Conservation (phyloP, 2,329 filamentous ascomycete species). For the Exophiala oligosperma region DNA sequence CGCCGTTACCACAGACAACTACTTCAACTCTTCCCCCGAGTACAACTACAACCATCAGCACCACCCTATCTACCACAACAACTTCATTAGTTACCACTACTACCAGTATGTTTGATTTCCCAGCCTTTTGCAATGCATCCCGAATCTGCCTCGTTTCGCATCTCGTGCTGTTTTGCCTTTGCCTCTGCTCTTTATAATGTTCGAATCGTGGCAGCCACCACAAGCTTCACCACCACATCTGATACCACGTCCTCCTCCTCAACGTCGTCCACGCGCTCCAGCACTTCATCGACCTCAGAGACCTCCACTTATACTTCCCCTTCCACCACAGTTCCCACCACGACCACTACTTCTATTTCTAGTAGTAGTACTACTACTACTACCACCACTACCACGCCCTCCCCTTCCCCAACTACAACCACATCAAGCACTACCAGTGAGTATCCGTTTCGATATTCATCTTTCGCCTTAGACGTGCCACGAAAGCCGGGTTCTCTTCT, state of each 20-base stretch:
- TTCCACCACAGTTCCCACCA: constrained; percentile 18
- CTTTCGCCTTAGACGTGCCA: constrained; percentile 1
- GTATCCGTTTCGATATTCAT: constrained; percentile 7
- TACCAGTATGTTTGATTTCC: constrained; percentile 16
- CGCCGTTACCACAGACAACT: background rate
- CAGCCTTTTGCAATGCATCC: constrained; percentile 1
- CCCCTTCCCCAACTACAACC: constrained; percentile 10
- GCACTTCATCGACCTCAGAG: constrained; percentile 5
- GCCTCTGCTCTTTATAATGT: constrained; percentile 14
- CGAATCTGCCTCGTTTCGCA: background rate
- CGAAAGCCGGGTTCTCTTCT: background rate
- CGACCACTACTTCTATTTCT: constrained; percentile 9
- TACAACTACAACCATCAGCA: constrained; percentile 2
- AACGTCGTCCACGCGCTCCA: constrained; percentile 9
- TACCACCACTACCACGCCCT: constrained; percentile 10
- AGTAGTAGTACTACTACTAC: constrained; percentile 3
- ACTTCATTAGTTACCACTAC: constrained; percentile 5
- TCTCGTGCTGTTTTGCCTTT: background rate
- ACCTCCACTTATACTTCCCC: constrained; percentile 14
- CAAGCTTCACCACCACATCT: constrained; percentile 14
- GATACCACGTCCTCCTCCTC: constrained; percentile 4
- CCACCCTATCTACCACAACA: constrained; percentile 2
- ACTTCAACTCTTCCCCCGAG: background rate
- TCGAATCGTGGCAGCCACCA: constrained; percentile 17
- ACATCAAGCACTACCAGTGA: constrained; percentile 18